Evolutionary conservation across 164 flowering plant genomes (phyloP).

Genomic region (Nymphaea colorata): DNA sequence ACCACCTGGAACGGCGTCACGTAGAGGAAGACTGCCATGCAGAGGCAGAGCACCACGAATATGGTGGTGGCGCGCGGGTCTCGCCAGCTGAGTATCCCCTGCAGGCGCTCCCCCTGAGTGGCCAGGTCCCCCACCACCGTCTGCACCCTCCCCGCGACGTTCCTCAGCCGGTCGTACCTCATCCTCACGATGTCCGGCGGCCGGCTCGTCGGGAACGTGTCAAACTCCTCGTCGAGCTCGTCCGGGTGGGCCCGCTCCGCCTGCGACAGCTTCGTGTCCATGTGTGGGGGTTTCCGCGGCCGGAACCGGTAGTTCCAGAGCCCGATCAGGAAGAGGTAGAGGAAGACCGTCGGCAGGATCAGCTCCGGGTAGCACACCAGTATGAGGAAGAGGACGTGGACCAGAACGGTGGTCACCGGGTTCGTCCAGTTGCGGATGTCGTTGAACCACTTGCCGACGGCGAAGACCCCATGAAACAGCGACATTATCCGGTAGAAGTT

Average conservation of each 20-base stretch:
- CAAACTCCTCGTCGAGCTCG: conserved; percentile 83
- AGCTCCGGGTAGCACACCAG: conserved; percentile 75
- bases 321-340: conserved; percentile 70
- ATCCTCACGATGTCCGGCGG: conserved; percentile 43
- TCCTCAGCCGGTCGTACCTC: conserved; percentile 69
- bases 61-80: conserved; percentile 75
- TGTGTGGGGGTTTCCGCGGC: conserved; percentile 68
- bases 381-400: conserved; percentile 53
- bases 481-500: conserved; percentile 56
- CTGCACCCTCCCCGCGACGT: conserved; percentile 59
- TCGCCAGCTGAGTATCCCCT: conserved; percentile 66
- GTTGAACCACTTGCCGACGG: conserved; percentile 34
- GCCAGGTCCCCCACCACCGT: conserved; percentile 79
- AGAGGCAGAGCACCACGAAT: conserved; percentile 47
- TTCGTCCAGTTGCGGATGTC: conserved; percentile 59
- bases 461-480: conserved; percentile 33
- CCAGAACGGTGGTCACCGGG: conserved; percentile 64
- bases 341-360: conserved; percentile 65
- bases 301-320: conserved; percentile 74
- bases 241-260: conserved; percentile 52
- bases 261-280: conserved; percentile 49
- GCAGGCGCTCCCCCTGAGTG: conserved; percentile 63
- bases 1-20: conserved; percentile 66
- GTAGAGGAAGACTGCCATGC: conserved; percentile 48
- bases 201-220: conserved; percentile 49